These are phyloP conservation scores for Hericium coralloides DNA, from an alignment of 768 basidiomycete genomes.

Conservation along the genomic window DNA sequence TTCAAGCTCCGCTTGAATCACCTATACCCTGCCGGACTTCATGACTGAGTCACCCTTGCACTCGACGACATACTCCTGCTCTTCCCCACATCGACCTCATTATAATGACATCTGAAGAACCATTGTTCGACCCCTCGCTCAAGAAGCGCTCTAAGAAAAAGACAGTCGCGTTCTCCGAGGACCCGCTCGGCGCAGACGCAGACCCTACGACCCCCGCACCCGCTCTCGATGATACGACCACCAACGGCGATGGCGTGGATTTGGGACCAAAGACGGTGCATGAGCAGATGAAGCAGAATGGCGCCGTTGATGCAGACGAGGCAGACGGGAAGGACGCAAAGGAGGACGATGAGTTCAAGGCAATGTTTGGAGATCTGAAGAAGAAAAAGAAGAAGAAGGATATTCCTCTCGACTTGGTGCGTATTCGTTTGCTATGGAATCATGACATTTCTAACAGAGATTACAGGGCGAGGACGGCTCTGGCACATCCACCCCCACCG, in stretches of 20 bases:
- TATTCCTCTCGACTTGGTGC: constrained; percentile 72
- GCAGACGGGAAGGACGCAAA: constrained; percentile 36
- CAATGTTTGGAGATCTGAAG: constrained; percentile 84
- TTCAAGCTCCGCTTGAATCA: constrained; percentile 9
- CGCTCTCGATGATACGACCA: constrained; percentile 59
- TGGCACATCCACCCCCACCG: constrained; percentile 51
- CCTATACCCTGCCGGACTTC: background rate
- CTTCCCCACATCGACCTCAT: background rate
- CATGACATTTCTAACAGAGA: background rate
- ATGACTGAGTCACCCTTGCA: background rate
- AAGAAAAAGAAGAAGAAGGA: constrained; percentile 93
- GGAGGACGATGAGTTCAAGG: constrained; percentile 68
- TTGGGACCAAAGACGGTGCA: constrained; percentile 68
- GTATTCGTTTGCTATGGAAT: constrained; percentile 17
- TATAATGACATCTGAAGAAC: constrained; percentile 59
- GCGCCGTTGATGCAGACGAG: constrained; percentile 21
- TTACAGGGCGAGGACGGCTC: constrained; percentile 53
- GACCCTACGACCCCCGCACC: constrained; percentile 78
- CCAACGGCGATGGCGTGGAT: constrained; percentile 67
- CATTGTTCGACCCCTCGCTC: constrained; percentile 74
- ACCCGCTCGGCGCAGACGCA: constrained; percentile 72
- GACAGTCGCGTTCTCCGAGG: constrained; percentile 76
- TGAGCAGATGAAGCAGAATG: constrained; percentile 59
- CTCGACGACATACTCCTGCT: constrained; percentile 9
- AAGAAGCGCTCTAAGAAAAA: constrained; percentile 84